These are phyloP conservation scores for Taiwanofungus camphoratus DNA, from an alignment of 1,284 basidiomycete species.

Conservation along the genomic window DNA sequence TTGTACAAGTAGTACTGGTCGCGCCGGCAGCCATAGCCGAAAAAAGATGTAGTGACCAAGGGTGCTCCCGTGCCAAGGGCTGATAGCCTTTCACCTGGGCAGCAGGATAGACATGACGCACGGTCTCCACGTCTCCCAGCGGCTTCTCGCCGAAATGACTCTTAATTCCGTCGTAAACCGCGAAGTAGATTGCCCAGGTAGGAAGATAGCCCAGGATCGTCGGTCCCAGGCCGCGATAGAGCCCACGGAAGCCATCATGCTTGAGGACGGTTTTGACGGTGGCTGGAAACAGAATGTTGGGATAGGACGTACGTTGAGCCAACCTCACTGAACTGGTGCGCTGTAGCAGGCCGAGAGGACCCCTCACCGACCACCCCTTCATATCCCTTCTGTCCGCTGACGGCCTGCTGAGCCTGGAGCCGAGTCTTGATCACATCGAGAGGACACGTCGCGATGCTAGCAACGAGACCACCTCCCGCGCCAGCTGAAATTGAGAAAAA, in stretches of 20 bases:
- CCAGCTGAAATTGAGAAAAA: conserved; percentile 46
- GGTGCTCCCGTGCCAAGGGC: conserved; percentile 67
- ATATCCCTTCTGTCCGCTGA: conserved; percentile 65
- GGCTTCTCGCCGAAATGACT: conserved; percentile 66
- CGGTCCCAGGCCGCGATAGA: conserved; percentile 93
- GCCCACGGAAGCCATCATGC: conserved; percentile 76
- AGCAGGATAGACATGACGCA: conserved; percentile 61
- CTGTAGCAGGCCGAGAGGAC: conserved; percentile 19
- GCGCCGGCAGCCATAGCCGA: conserved; percentile 94
- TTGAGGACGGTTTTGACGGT: conserved; percentile 68
- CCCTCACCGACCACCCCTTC: conserved; percentile 68
- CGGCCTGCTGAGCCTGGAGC: conserved; percentile 82
- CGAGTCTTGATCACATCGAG: conserved; percentile 98
- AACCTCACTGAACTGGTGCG: conserved; percentile 10
- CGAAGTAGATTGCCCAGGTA: conserved; percentile 97
- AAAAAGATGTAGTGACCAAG: conserved; percentile 80
- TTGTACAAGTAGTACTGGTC: conserved; percentile 85
- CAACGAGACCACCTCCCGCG: conserved; percentile 84
- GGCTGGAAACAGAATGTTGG: conserved; percentile 34
- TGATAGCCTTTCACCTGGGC: conserved; percentile 79
- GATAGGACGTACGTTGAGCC: conserved; percentile 23
- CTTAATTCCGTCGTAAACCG: conserved; percentile 95
- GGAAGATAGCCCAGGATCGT: conserved; percentile 93
- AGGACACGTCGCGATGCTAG: conserved; percentile 93
- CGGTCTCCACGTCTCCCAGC: conserved; percentile 31